Base-by-base conservation (phyloP, 2,329 filamentous ascomycete genomes). In the Achaetomium macrosporum region DNA sequence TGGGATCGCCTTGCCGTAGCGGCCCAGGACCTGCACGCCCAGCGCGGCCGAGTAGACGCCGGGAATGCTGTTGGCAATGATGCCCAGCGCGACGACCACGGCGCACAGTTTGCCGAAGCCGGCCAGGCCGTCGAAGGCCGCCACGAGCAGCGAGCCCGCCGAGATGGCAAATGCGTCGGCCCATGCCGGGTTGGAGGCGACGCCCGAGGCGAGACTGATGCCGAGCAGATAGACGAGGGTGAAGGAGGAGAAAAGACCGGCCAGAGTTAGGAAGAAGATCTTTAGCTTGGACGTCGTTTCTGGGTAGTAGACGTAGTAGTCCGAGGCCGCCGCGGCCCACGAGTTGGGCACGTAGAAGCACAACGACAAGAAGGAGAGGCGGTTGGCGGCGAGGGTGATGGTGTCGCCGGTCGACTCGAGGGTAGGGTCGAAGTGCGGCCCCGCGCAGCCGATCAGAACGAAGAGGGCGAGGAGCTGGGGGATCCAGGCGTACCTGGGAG, bases 361-460 rank as follows among this genome's bases (percentile, higher is more conserved):
- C 43, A 89, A 72, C 11, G 81, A 84, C 66, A 90, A 85, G 67
- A 87, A 90, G 5, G 82, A 85, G 31, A 89, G 70, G 2, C 79
- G 71, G 55, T 80, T 79, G 30, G 79, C 83, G 13, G 71, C 69
- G 8, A 83, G 62, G 2, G 78, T 81, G 41, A 72, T 66, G 13
- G 72, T 61, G 42, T 79, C 71, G n/a, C 77, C 81, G 0, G 68
- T 65, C 1, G 77, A 82, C 2, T 71, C 66, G 1, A 75, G 73
- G 1, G 70, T 66, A 1, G 77, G 66, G 58, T 87, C 79, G 61
- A 84, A 87, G 15, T 78, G 72, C 2, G 76, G 73, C 0, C 80
- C 81, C 2, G 83, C 81, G 2, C 79, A 76, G 3, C 83, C 84
- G 37, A 79, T 78, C 0, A 87, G 70, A 31, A 86, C 77, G 51